A percentile compares a stretch with the other conserved stretches of the same genome.
Evolutionary conservation across 257 asterid species (phyloP).

Genomic region (Coffea eugenioides): DNA sequence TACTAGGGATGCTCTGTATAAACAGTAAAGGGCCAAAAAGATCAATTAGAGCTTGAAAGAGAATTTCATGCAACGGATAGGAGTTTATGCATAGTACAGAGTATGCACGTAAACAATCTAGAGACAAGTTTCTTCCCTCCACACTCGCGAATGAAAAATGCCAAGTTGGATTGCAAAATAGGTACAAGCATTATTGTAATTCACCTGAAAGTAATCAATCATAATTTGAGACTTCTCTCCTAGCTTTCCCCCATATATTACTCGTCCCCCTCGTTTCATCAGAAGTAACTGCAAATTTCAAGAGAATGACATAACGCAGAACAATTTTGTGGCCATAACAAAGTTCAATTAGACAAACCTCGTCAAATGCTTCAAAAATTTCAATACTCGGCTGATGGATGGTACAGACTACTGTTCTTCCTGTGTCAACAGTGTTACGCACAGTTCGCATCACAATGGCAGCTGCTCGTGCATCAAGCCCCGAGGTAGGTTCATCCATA

Average conservation of each 20-base stretch:
- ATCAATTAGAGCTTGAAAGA: not conserved
- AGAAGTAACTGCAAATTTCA: constrained; percentile 64
- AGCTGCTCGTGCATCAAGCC: constrained; percentile 98
- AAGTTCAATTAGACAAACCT: constrained; percentile 42
- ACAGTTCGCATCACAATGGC: constrained; percentile 97
- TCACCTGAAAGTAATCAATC: constrained; percentile 81
- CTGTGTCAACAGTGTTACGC: constrained; percentile 91
- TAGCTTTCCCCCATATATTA: constrained; percentile 88
- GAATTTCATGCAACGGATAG: not conserved
- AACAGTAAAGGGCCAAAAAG: constrained; percentile 1
- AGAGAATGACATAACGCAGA: not conserved
- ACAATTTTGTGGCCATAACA: not conserved
- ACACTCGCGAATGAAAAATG: not conserved
- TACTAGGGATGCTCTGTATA: constrained; percentile 53
- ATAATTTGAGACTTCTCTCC: constrained; percentile 72
- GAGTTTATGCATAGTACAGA: not conserved
- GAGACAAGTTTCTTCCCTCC: not conserved
- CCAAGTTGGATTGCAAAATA: not conserved
- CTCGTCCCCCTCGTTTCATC: constrained; percentile 91
- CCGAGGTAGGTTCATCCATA: constrained; percentile 98
- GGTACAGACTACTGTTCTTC: constrained; percentile 96
- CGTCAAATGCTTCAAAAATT: constrained; percentile 94
- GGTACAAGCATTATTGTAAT: not conserved
- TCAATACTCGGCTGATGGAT: constrained; percentile 96
- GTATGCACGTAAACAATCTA: not conserved